Evolutionary conservation across 2,329 filamentous ascomycete genomes (phyloP), one percentile per base, ranked within the genome.

Genomic region (Drechslerella coelobrocha): DNA sequence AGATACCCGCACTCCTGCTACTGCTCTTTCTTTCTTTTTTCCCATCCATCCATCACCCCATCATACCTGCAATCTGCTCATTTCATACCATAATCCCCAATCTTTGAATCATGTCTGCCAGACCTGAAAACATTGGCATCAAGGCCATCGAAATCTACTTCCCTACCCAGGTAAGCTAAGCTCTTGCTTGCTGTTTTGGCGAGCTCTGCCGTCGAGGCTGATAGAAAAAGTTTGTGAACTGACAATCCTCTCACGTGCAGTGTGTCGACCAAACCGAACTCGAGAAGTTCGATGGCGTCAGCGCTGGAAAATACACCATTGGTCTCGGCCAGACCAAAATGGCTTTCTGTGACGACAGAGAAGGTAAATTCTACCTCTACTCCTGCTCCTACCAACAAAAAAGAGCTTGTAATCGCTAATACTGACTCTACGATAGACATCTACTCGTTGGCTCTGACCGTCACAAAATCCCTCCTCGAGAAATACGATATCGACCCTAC

Each of bases 131-230:
- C 82, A 88, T 94, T 81, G 90, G 90, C 85, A 92, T 94, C 79
- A 93, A 94, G 84, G 90, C 89, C 88, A 90, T 94, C 81, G 90
- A 94, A 80, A 86, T 94, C 78, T 94, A 94, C 81, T 90, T 91
- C 78, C 90, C 90, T 74, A 89, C 84, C 80, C 90, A 93, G 87
- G 90, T 93, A 81, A 74, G 87, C 53, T 29, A 31, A 7, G 24
- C 34, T 57, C 27, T 31, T 81, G 60, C 68, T 34, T 17, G 45
- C 19, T 26, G 4, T 51, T 27, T 56, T 50, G 47, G 21, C 23
- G 12, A 9, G 27, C 24, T 8, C 24, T 2, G n/a, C n/a, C 34
- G 5, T 23, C 26, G n/a, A 29, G 14, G 52, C 27, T 55, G 41
- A 63, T 54, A 31, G 47, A 31, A 31, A 10, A 29, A 59, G 39